A percentile compares a stretch with the other conserved stretches of the same genome.
phyloP scores from a whole-genome alignment of 2,329 filamentous ascomycete species.

The Cercospora berteroae region DNA sequence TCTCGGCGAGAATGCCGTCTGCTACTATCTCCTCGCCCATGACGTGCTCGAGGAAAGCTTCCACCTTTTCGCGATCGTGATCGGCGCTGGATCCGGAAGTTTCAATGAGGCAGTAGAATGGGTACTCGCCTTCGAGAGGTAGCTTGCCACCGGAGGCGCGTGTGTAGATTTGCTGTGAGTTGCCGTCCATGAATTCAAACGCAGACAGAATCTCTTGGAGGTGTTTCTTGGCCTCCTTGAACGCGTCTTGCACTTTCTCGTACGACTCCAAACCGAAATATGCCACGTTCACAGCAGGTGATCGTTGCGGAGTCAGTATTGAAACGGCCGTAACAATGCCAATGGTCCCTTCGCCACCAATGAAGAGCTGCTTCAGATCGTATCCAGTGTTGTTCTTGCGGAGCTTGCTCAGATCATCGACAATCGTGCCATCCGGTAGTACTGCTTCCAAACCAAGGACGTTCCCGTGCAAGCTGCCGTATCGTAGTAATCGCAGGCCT shows the following conservation, averaged over 20 bases:
- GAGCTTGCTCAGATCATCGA: slow-evolving; percentile 82
- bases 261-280: slow-evolving; percentile 90
- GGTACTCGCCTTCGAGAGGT: slow-evolving; percentile 78
- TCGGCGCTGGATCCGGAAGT: slow-evolving; percentile 93
- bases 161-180: slow-evolving; percentile 74
- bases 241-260: slow-evolving; percentile 82
- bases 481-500: slow-evolving; percentile 81
- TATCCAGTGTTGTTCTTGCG: slow-evolving; percentile 99
- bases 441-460: slow-evolving; percentile 93
- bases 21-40: slow-evolving; percentile 82
- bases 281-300: slow-evolving; percentile 87
- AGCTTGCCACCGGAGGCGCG: slow-evolving; percentile 71
- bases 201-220: slow-evolving; percentile 94
- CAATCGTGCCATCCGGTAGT: slow-evolving; percentile 84
- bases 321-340: slow-evolving; percentile 90
- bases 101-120: slow-evolving; percentile 96
- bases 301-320: slow-evolving; percentile 82
- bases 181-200: slow-evolving; percentile 93
- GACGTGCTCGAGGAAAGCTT: slow-evolving; percentile 84
- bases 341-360: slow-evolving; percentile 91
- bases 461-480: slow-evolving; percentile 90
- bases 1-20: slow-evolving; percentile 88
- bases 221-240: slow-evolving; percentile 82
- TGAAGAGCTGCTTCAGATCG: slow-evolving; percentile 94
- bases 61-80: slow-evolving; percentile 87